Percentiles rank a stretch among this genome's conserved stretches.
Conservation (phyloP, 805 yeast species). For the Ogataea methanolica region DNA sequence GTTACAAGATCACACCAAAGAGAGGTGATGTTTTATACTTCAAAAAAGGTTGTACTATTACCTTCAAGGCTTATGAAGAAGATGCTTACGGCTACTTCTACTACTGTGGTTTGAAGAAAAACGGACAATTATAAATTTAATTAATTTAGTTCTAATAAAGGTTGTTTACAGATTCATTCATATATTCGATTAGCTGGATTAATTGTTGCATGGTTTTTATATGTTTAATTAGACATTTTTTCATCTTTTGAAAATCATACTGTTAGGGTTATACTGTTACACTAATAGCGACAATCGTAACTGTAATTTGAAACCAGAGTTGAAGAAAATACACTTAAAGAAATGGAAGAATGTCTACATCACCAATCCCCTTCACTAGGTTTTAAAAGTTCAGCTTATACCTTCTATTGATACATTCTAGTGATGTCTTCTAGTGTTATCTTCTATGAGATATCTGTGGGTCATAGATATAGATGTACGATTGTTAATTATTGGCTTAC, state of each 20-base stretch:
- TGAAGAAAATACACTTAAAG: no score
- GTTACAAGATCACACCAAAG: slow-evolving; percentile 48
- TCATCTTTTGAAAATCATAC: background rate
- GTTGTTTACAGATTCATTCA: background rate
- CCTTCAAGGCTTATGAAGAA: slow-evolving; percentile 42
- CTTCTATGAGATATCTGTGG: no score
- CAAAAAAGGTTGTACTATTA: slow-evolving; percentile 59
- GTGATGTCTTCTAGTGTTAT: no score
- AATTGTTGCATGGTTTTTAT: background rate
- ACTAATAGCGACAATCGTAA: background rate
- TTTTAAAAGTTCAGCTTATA: no score
- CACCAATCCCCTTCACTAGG: no score
- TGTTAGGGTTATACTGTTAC: background rate
- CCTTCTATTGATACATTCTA: no score
- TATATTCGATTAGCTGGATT: slow-evolving; percentile 1
- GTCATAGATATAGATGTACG: no score
- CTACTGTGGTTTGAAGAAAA: slow-evolving; percentile 52
- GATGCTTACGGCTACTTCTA: slow-evolving; percentile 58
- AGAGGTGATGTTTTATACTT: slow-evolving; percentile 67
- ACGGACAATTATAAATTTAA: slow-evolving; percentile 19
- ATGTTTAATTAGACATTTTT: background rate
- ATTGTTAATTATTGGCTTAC: no score
- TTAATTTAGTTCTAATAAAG: background rate
- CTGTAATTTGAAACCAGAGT: no score
- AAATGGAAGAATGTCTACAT: no score